Base-by-base conservation (phyloP, 306 rosid species). In the Trifolium pratense region DNA sequence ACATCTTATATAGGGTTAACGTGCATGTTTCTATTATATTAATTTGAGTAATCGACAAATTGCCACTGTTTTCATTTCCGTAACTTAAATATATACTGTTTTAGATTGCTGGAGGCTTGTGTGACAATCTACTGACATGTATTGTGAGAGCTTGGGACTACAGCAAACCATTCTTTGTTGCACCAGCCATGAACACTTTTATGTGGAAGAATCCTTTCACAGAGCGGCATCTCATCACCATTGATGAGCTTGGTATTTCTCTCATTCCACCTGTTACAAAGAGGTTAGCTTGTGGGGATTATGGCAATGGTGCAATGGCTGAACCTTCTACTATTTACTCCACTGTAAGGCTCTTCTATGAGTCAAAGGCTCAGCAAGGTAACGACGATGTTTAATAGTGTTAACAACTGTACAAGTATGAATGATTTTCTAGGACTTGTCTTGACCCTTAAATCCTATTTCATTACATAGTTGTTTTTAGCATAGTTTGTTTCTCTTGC, bases 201-300 rank as follows among this genome's bases (percentile, higher is more conserved):
- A 94, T 94, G 99, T 94, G 99, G 97, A 88, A 82, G 69, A 91
- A 94, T 77, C 96, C 97, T 76, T 89, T 91, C 82, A 94, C 99
- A 0, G 99, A 91, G 76, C 88, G 91, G 43, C 99, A 91, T 84
- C 89, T 94, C 61, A 77, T 89, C 78, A 46, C 90, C 17, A 88
- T 89, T 42, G 97, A 94, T 5, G 97, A 94, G 79, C 97, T 94
- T 39, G 97, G 99, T 55, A 89, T 90, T 66, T 81, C 91, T 58
- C 95, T 94, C 79, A 91, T 94, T 67, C 95, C 91, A 10, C 97
- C 99, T 16, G 91, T 91, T 49, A 45, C 83, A 0, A 91, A 87
- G 87, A 87, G 93, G 74, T 76, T 88, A 72, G 96, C 99, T 55
- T 76, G 84, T 46, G 91, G 97, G 46, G 99, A 94, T 77, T 88